Conservation (phyloP, 805 yeast genomes). For the Diddensiella caesifluorescens region DNA sequence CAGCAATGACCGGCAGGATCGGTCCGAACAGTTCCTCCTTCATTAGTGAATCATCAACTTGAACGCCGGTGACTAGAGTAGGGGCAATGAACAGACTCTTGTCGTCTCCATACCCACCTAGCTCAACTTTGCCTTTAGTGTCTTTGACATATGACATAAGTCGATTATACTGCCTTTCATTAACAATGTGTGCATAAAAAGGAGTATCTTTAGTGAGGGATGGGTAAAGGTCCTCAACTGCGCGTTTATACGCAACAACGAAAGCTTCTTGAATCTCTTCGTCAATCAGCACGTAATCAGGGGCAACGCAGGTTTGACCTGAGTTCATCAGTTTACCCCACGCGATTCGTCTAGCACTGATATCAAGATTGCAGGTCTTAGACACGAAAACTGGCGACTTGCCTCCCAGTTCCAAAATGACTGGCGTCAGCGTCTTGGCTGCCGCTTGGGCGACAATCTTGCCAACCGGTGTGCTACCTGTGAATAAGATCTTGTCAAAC, state of each 20-base stretch:
- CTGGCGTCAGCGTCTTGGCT: slow-evolving; percentile 79
- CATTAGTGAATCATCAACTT: slow-evolving; percentile 68
- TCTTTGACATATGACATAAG: slow-evolving; percentile 18
- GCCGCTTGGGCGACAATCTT: slow-evolving; percentile 72
- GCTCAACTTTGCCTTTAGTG: slow-evolving; percentile 46
- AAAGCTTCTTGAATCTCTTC: slow-evolving; percentile 50
- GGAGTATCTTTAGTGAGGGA: slow-evolving; percentile 30
- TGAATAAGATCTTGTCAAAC: slow-evolving; percentile 79
- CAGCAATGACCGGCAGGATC: slow-evolving; percentile 65
- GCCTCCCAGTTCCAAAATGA: slow-evolving; percentile 82
- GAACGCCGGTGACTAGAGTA: slow-evolving; percentile 60
- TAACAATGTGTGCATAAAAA: slow-evolving; percentile 55
- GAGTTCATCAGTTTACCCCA: slow-evolving; percentile 78
- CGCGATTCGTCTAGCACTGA: slow-evolving; percentile 54
- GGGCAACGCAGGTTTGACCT: slow-evolving; percentile 90
- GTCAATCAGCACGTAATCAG: slow-evolving; percentile 76
- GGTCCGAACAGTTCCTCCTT: slow-evolving; percentile 80
- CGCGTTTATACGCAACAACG: slow-evolving; percentile 37
- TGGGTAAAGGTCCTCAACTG: slow-evolving; percentile 40
- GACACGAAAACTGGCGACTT: slow-evolving; percentile 80
- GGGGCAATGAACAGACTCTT: slow-evolving; percentile 51
- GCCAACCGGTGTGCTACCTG: slow-evolving; percentile 79
- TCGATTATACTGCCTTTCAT: slow-evolving; percentile 44
- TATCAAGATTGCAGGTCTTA: slow-evolving; percentile 36
- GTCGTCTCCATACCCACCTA: slow-evolving; percentile 30